Evolutionary conservation across 345 rosid genomes (phyloP).

Genomic region (Boechera stricta): DNA sequence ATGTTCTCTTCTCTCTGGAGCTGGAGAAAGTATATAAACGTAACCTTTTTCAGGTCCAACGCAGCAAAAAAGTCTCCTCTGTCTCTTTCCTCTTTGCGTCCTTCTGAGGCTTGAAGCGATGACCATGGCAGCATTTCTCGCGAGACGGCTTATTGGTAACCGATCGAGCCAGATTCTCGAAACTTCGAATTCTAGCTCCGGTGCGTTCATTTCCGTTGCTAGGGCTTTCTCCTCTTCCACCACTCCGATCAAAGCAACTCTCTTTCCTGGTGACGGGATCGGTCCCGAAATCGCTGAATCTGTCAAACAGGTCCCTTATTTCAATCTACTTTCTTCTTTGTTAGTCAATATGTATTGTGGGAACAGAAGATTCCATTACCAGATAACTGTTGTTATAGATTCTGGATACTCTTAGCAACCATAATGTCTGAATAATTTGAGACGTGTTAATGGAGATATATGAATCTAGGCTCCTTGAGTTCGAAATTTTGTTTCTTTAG

Average conservation of each 20-base stretch:
- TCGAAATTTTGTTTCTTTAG: neutral
- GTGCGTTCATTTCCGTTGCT: slow-evolving; percentile 31
- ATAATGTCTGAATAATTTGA: neutral
- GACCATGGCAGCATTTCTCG: slow-evolving; percentile 45
- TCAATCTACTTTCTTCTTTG: neutral
- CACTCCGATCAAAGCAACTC: slow-evolving; percentile 79
- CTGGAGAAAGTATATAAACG: slow-evolving; percentile 32
- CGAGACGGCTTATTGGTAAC: slow-evolving; percentile 40
- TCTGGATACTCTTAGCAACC: neutral
- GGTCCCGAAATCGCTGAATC: slow-evolving; percentile 99
- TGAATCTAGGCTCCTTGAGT: neutral
- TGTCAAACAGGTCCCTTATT: slow-evolving; percentile 69
- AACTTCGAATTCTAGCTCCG: slow-evolving; percentile 33
- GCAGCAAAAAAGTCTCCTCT: slow-evolving; percentile 43
- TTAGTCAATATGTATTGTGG: no score
- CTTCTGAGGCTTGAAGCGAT: slow-evolving; percentile 21
- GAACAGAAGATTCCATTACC: neutral
- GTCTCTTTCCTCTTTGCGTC: neutral
- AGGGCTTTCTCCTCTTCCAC: slow-evolving; percentile 65
- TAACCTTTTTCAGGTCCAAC: neutral
- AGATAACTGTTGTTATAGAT: neutral
- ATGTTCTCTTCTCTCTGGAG: neutral
- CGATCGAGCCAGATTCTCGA: slow-evolving; percentile 45
- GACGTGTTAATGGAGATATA: neutral
- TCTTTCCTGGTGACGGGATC: slow-evolving; percentile 97